Evolutionary conservation across 257 asterid species (phyloP), one percentile per base, ranked within the genome.

Genomic region (Solanum neorickii): DNA sequence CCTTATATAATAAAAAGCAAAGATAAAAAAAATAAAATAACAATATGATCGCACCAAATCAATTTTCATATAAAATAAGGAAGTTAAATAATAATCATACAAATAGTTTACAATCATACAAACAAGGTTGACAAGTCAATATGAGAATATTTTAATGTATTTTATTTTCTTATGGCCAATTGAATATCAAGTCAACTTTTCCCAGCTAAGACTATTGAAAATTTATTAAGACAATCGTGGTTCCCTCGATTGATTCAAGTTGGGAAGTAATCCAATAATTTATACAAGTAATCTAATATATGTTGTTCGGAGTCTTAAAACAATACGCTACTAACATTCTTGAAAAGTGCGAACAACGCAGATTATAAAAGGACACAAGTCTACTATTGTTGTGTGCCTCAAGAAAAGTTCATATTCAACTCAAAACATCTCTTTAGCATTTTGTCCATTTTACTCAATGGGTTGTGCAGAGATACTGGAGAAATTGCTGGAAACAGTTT

Each of bases 381-480:
- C 42, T 15, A 52, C 62, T 52, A 20, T 18, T 56, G 65, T 56
- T 20, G 65, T 56, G 0, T 56, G 65, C 12, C 29, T 42, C 80
- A 65, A 27, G 2, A 86, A 29, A 66, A 39, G 60, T 0, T 39
- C 68, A 68, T 41, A 29, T 41, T 35, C 29, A 33, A n/a, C 37
- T 62, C 60, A 49, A 16, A 44, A 18, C 33, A 3, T 37, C 52
- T 59, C 14, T 44, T 23, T 41, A 77, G 5, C n/a, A 42, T 0
- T 77, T 76, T 70, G 35, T 20, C n/a, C 27, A 8, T 47, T 49
- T n/a, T 44, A 0, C 21, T 27, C 47, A 76, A 86, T 86, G 88
- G 86, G 84, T 76, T 86, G 85, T 44, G 8, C 88, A 60, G 86
- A 86, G 66, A 62, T 86, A 5, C 77, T 86, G 49, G 88, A 25